Evolutionary conservation across 306 rosid genomes (phyloP).

Genomic region (Astragalus glycyphyllos): DNA sequence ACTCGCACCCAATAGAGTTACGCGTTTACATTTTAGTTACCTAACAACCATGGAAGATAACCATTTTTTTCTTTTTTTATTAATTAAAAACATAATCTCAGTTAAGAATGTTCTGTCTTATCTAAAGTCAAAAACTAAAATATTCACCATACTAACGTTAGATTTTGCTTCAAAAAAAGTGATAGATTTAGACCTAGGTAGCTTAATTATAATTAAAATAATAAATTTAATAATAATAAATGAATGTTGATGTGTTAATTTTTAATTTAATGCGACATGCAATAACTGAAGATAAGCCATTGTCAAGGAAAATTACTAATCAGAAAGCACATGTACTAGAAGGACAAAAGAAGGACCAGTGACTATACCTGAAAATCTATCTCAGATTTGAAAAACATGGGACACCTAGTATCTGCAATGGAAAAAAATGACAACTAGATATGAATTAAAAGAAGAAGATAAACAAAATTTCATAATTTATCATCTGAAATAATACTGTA

Average conservation of each 20-base stretch:
- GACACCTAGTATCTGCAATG: conserved; percentile 57
- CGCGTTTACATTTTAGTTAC: too few relatives aligned
- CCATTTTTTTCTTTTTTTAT: conserved; percentile 2
- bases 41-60: not conserved
- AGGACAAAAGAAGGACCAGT: conserved; percentile 24
- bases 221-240: not conserved
- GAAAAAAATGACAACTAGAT: not conserved
- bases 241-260: conserved; percentile 1
- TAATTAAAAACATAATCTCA: not conserved
- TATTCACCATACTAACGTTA: not conserved
- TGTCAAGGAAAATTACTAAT: conserved; percentile 2
- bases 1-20: too few relatives aligned
- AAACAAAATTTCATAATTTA: conserved; percentile 1
- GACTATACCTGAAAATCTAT: conserved; percentile 63
- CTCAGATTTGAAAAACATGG: conserved; percentile 48
- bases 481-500: not conserved
- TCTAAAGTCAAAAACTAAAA: conserved; percentile 4
- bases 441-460: conserved; percentile 29
- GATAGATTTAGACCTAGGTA: conserved; percentile 8
- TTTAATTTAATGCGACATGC: conserved; percentile 31
- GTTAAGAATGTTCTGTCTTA: not conserved
- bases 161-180: too few relatives aligned
- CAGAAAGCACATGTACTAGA: conserved; percentile 24
- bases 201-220: conserved; percentile 1
- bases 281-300: conserved; percentile 14